phyloP scores from a whole-genome alignment of 73 alveolate genomes.

The Paramecium octaurelia region DNA sequence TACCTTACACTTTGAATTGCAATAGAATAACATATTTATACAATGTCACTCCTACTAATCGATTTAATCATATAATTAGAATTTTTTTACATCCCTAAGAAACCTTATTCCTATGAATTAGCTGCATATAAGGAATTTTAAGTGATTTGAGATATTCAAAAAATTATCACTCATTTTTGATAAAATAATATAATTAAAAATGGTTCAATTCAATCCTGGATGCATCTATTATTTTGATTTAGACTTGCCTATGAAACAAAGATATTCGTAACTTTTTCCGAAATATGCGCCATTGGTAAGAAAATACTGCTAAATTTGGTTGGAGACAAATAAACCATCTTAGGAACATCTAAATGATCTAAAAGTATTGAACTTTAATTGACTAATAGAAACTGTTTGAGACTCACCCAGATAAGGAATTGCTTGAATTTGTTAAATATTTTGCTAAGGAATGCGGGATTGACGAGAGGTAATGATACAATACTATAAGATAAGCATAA shows the following conservation, averaged over 20 bases:
- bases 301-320: background rate
- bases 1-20: background rate
- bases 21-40: no score
- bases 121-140: no score
- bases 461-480: background rate
- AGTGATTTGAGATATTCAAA: background rate
- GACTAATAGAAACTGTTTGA: background rate
- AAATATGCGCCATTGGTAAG: background rate
- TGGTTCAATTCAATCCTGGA: background rate
- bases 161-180: background rate
- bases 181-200: background rate
- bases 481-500: background rate
- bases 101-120: no score
- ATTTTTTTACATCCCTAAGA: no score
- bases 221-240: background rate
- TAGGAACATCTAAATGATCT: background rate
- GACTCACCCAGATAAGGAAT: slow-evolving; percentile 19
- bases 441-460: background rate
- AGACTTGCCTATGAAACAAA: background rate
- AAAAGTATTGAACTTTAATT: background rate
- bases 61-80: no score
- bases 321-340: background rate
- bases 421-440: background rate
- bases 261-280: background rate
- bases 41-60: no score